Evolutionary conservation across 192 early-diverging fungal genomes (phyloP).

Genomic region (Coemansia javaensis): DNA sequence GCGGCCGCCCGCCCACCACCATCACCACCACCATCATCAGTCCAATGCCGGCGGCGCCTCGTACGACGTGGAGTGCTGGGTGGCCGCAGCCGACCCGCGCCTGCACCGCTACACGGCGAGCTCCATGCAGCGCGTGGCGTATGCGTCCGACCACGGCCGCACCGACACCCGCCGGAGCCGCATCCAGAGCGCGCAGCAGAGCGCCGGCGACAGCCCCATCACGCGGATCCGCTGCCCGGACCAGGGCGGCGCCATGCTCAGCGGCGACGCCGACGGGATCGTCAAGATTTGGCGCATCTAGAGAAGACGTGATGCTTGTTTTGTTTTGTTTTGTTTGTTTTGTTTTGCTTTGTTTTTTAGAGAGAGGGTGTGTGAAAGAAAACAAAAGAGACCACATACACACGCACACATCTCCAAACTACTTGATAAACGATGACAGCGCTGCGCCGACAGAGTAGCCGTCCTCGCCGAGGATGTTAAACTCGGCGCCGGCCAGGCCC

Average conservation of each 20-base stretch:
- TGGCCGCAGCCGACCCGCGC: constrained; percentile 46
- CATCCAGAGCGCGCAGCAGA: constrained; percentile 4
- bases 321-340: not conserved
- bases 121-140: constrained; percentile 58
- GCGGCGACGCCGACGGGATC: constrained; percentile 59
- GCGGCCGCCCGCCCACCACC: constrained; percentile 13
- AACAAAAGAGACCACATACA: not conserved
- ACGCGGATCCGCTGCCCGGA: constrained; percentile 9
- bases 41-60: constrained; percentile 12
- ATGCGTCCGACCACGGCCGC: constrained; percentile 46
- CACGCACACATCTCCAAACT: not conserved
- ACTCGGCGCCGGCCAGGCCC: constrained; percentile 10
- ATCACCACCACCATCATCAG: too few relatives aligned
- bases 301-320: not conserved
- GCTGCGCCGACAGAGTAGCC: constrained; percentile 39
- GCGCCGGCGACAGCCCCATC: constrained; percentile 1
- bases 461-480: constrained; percentile 36
- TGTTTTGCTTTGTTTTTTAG: not conserved
- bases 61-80: constrained; percentile 55
- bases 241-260: constrained; percentile 41
- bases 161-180: constrained; percentile 44
- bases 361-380: not conserved
- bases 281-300: constrained; percentile 64
- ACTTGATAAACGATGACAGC: constrained; percentile 20
- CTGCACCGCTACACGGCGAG: constrained; percentile 57